These are phyloP conservation scores for Podospora pseudopauciseta DNA, from an alignment of 495 filamentous ascomycete genomes.

Conservation along the genomic window DNA sequence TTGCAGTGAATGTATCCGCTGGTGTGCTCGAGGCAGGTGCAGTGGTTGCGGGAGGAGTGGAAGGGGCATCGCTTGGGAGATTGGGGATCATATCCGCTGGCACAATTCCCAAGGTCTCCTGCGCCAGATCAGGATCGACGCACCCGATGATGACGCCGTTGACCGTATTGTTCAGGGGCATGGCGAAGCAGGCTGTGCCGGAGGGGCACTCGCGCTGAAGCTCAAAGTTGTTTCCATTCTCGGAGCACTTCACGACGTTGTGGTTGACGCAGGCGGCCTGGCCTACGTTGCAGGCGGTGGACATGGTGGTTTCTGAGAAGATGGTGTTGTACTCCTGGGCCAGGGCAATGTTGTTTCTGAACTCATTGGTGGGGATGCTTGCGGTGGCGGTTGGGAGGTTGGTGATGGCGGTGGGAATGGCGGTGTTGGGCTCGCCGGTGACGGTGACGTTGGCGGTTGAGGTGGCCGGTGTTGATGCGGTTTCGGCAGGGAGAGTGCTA, in stretches of 20 bases:
- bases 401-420: constrained; percentile 39
- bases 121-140: constrained; percentile 27
- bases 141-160: constrained; percentile 39
- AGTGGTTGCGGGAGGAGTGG: neutral
- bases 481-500: neutral
- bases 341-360: constrained; percentile 33
- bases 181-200: constrained; percentile 36
- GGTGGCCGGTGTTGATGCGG: neutral
- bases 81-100: constrained; percentile 9
- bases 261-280: constrained; percentile 44
- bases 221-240: constrained; percentile 32
- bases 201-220: constrained; percentile 21
- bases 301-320: constrained; percentile 36
- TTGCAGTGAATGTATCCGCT: neutral
- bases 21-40: neutral
- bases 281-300: constrained; percentile 34
- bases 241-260: constrained; percentile 31
- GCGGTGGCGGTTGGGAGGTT: constrained; percentile 30
- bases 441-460: neutral
- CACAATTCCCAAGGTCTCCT: constrained; percentile 25
- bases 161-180: constrained; percentile 40
- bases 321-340: constrained; percentile 39
- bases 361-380: constrained; percentile 35
- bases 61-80: neutral
- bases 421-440: constrained; percentile 29